phyloP scores from a whole-genome alignment of 2,329 filamentous ascomycete species.

The Periconia sp. region DNA sequence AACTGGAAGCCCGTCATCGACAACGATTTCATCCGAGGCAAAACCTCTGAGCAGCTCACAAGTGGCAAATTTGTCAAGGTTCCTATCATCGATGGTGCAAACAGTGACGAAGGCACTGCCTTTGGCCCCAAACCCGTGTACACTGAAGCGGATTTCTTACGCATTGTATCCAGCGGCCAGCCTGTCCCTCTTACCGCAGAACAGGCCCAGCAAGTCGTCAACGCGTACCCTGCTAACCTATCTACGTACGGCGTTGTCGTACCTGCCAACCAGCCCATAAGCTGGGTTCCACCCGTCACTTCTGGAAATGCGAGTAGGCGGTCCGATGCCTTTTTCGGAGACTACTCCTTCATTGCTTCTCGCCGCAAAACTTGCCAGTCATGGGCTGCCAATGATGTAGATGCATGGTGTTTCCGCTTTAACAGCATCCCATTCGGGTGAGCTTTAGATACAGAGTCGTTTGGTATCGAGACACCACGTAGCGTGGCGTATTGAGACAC shows the following conservation, averaged over 20 bases:
- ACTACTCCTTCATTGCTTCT: slow-evolving; percentile 58
- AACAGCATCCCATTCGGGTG: slow-evolving; percentile 60
- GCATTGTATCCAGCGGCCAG: slow-evolving; percentile 32
- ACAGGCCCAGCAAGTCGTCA: slow-evolving; percentile 24
- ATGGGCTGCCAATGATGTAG: slow-evolving; percentile 52
- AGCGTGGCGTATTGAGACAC: no score
- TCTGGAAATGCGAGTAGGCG: slow-evolving; percentile 55
- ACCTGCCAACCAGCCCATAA: slow-evolving; percentile 8
- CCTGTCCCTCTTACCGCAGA: slow-evolving; percentile 26
- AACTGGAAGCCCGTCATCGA: slow-evolving; percentile 53
- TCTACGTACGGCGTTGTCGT: slow-evolving; percentile 1
- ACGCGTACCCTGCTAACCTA: slow-evolving; percentile 26
- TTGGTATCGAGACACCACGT: no score
- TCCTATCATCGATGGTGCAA: slow-evolving; percentile 64
- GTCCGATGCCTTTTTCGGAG: slow-evolving; percentile 54
- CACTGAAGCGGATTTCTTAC: slow-evolving; percentile 55
- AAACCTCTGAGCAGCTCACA: slow-evolving; percentile 56
- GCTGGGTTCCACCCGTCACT: slow-evolving; percentile 23
- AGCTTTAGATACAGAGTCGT: no score
- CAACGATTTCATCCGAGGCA: slow-evolving; percentile 57
- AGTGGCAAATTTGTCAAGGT: slow-evolving; percentile 64
- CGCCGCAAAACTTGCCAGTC: slow-evolving; percentile 56
- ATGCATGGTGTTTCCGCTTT: slow-evolving; percentile 65
- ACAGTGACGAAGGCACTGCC: slow-evolving; percentile 65
- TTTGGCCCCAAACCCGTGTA: slow-evolving; percentile 59